Percentiles rank a stretch among this genome's conserved stretches.
Evolutionary conservation across 345 rosid species (phyloP).

Genomic region (Kandelia obovata): DNA sequence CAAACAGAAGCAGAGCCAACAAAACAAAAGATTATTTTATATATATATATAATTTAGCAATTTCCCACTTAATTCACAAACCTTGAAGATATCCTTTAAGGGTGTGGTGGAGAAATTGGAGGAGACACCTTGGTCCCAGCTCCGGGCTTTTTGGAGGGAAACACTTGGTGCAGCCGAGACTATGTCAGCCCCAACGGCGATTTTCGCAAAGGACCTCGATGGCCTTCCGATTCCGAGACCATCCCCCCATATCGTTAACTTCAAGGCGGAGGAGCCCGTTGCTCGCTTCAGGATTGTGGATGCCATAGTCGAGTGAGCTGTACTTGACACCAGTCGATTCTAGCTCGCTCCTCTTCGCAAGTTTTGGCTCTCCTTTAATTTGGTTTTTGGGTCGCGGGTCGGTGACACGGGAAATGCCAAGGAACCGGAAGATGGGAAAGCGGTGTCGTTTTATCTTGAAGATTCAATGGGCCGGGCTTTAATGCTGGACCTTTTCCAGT

Average conservation of each 20-base stretch:
- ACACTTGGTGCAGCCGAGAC: conserved; percentile 67
- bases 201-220: conserved; percentile 54
- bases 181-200: conserved; percentile 61
- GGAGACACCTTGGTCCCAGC: conserved; percentile 88
- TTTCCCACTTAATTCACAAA: conserved; percentile 1
- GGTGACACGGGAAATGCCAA: not conserved
- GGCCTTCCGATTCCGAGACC: conserved; percentile 28
- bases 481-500: no score
- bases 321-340: no score
- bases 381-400: no score
- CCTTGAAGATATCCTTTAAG: conserved; percentile 75
- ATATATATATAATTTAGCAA: no score
- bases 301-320: conserved; percentile 40
- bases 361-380: no score
- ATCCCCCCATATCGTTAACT: conserved; percentile 19
- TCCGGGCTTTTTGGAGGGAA: conserved; percentile 82
- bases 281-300: conserved; percentile 47
- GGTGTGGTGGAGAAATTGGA: conserved; percentile 81
- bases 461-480: no score
- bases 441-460: no score
- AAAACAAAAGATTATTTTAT: no score
- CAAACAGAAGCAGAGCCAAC: no score
- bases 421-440: not conserved
- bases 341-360: no score
- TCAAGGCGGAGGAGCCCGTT: conserved; percentile 25